Conservation (phyloP, 148 eudicot species). For the Rhododendron vialii region DNA sequence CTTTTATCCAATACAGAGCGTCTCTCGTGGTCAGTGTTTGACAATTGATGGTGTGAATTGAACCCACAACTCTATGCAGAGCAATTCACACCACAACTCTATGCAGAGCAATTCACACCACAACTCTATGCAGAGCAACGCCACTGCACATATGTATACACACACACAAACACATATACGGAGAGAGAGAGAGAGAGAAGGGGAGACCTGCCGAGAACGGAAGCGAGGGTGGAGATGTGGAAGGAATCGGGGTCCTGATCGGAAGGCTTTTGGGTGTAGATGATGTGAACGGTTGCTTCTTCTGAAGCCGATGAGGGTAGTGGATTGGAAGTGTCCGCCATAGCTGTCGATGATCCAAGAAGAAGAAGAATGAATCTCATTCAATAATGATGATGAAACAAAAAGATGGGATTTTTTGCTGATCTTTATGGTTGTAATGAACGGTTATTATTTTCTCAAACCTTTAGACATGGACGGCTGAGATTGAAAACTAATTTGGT, state of each 20-base stretch:
- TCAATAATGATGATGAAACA: no score
- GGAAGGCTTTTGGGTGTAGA: slow-evolving; percentile 55
- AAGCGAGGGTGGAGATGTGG: slow-evolving; percentile 52
- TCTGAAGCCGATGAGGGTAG: not conserved
- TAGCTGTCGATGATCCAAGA: not conserved
- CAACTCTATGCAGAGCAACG: no score
- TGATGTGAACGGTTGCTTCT: slow-evolving; percentile 43
- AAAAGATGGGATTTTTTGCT: no score
- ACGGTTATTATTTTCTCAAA: no score
- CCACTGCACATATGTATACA: no score
- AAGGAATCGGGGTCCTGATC: slow-evolving; percentile 46
- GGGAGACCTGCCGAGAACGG: slow-evolving; percentile 45
- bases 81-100: no score
- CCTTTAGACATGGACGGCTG: no score
- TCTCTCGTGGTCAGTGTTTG: not conserved
- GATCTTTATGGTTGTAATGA: no score
- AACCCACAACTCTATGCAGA: not conserved
- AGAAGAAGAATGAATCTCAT: no score
- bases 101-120: no score
- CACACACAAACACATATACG: no score
- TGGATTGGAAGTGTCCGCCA: not conserved
- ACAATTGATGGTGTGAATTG: not conserved
- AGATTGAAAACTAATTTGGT: no score
- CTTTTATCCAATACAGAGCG: not conserved
- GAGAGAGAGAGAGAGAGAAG: not conserved